Evolutionary conservation across 164 flowering plant genomes (phyloP).

Genomic region (Litsea cubeba): DNA sequence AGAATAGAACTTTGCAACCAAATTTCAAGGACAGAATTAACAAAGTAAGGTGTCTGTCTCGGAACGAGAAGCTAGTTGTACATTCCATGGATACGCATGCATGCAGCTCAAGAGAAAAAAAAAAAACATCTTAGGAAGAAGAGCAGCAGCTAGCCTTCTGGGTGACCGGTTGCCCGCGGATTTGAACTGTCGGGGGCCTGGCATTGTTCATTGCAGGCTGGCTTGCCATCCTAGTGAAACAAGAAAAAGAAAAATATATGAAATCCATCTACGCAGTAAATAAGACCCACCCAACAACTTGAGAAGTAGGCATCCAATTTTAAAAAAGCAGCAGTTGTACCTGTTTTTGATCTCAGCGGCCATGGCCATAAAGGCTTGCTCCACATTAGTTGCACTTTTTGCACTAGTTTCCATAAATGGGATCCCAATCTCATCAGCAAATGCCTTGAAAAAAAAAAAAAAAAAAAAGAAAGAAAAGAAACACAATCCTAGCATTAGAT

Average conservation of each 20-base stretch:
- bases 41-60: background rate
- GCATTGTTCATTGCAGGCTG: conserved; percentile 71
- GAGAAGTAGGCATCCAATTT: background rate
- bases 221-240: conserved; percentile 68
- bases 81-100: conserved; percentile 5
- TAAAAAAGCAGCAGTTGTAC: conserved; percentile 4
- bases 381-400: conserved; percentile 38
- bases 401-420: conserved; percentile 46
- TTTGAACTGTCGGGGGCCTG: conserved; percentile 76
- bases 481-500: background rate
- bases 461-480: background rate
- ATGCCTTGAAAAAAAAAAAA: conserved; percentile 19
- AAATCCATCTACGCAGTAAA: background rate
- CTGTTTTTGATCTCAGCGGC: conserved; percentile 39
- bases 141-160: conserved; percentile 49
- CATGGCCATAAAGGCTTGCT: conserved; percentile 45
- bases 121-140: conserved; percentile 5
- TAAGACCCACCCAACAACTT: background rate
- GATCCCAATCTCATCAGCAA: conserved; percentile 44
- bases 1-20: conserved; percentile 7
- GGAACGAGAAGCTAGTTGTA: conserved; percentile 16
- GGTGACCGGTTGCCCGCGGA: conserved; percentile 74
- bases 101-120: too few relatives aligned
- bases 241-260: background rate
- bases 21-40: conserved; percentile 10